Conservation (phyloP, 805 yeast species). For the Starmerella stigmatis region DNA sequence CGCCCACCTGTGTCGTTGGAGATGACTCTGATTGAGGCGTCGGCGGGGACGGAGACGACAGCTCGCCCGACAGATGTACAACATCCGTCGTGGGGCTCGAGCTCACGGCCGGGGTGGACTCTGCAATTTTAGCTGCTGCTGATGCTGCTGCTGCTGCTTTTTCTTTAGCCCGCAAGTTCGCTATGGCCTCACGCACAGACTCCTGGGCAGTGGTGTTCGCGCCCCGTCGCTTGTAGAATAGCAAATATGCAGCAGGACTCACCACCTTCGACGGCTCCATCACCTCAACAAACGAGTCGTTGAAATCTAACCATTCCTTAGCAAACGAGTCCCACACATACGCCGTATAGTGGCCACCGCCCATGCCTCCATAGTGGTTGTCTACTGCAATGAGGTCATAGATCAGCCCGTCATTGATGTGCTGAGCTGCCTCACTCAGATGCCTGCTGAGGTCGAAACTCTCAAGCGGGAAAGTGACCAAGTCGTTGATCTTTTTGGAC, state of each 20-base stretch:
- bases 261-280: slow-evolving; percentile 52
- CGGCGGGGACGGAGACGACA: background rate
- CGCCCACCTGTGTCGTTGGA: background rate
- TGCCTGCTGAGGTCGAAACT: slow-evolving; percentile 64
- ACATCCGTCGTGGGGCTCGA: too few relatives aligned
- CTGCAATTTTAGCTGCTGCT: background rate
- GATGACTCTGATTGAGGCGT: background rate
- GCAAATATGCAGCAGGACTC: slow-evolving; percentile 72
- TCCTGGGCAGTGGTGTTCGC: slow-evolving; percentile 5
- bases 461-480: slow-evolving; percentile 78
- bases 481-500: slow-evolving; percentile 78
- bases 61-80: too few relatives aligned
- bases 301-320: slow-evolving; percentile 83
- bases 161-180: background rate
- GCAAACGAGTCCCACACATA: slow-evolving; percentile 61
- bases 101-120: too few relatives aligned
- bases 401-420: slow-evolving; percentile 31
- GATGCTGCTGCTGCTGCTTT: too few relatives aligned
- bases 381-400: slow-evolving; percentile 90
- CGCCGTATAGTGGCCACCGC: slow-evolving; percentile 97
- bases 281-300: slow-evolving; percentile 66
- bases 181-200: background rate
- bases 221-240: slow-evolving; percentile 59
- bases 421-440: slow-evolving; percentile 28
- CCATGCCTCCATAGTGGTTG: slow-evolving; percentile 90